phyloP scores from a whole-genome alignment of 2,329 filamentous ascomycete genomes.

The Phaeophleospora eucalypticola region DNA sequence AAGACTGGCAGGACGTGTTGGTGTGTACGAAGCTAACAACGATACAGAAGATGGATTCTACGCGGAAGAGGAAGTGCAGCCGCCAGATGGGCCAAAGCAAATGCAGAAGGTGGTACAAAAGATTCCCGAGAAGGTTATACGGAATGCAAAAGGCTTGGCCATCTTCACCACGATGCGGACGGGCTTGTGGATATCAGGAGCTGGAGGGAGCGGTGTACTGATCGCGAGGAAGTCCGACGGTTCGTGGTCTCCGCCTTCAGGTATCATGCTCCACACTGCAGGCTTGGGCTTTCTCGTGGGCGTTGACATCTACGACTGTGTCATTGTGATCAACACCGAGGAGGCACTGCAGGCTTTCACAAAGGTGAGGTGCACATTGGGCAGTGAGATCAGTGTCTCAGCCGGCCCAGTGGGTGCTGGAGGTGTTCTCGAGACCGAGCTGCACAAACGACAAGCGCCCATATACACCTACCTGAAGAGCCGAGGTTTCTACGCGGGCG shows the following conservation, averaged over 20 bases:
- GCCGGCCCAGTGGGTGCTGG: constrained; percentile 76
- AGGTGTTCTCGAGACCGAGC: constrained; percentile 64
- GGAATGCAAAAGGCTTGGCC: constrained; percentile 82
- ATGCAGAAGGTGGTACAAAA: constrained; percentile 69
- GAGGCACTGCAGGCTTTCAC: constrained; percentile 81
- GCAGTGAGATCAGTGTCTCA: constrained; percentile 72
- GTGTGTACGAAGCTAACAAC: constrained; percentile 4
- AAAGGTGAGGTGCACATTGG: constrained; percentile 71
- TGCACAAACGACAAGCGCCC: constrained; percentile 65
- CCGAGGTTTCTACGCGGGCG: constrained; percentile 79
- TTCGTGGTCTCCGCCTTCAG: constrained; percentile 86
- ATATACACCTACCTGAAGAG: constrained; percentile 87
- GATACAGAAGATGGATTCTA: constrained; percentile 62
- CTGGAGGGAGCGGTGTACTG: constrained; percentile 82
- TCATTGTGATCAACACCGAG: constrained; percentile 85
- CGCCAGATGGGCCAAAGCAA: constrained; percentile 50
- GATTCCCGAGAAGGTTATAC: constrained; percentile 78
- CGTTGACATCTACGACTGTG: constrained; percentile 93
- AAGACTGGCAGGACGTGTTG: constrained; percentile 46
- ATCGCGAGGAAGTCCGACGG: constrained; percentile 81
- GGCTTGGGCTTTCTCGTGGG: constrained; percentile 86
- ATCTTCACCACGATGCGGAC: constrained; percentile 96
- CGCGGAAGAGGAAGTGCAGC: constrained; percentile 49
- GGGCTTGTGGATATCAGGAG: constrained; percentile 85
- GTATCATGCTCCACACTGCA: constrained; percentile 83